Conservation (phyloP, 2,329 filamentous ascomycete species). For the Cryphonectria carpinicola region DNA sequence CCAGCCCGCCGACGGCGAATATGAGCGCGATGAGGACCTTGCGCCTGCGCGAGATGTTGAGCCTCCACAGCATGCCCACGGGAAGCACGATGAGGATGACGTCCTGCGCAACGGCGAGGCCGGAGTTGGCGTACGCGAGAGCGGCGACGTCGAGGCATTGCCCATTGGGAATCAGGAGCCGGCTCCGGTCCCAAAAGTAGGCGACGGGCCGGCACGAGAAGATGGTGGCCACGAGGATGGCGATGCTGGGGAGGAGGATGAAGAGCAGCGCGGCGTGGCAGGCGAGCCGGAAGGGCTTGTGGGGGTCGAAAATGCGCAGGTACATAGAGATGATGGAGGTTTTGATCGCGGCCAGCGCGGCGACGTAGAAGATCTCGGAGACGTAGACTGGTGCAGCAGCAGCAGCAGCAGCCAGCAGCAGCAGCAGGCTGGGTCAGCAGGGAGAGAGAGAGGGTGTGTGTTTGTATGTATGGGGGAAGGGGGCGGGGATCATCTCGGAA, state of each 20-base stretch:
- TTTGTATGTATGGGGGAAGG: neutral
- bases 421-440: neutral
- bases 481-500: neutral
- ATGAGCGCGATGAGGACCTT: slow-evolving; percentile 26
- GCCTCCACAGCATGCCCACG: slow-evolving; percentile 23
- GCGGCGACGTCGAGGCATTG: slow-evolving; percentile 24
- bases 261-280: slow-evolving; percentile 23
- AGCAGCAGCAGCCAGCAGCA: neutral
- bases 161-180: neutral
- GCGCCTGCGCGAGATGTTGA: slow-evolving; percentile 26
- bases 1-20: slow-evolving; percentile 27
- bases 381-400: slow-evolving; percentile 22
- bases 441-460: too few species aligned
- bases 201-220: slow-evolving; percentile 28
- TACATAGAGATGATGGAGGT: slow-evolving; percentile 28
- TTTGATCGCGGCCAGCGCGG: slow-evolving; percentile 24
- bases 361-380: slow-evolving; percentile 28
- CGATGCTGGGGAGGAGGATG: slow-evolving; percentile 21
- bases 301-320: slow-evolving; percentile 26
- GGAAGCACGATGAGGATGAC: slow-evolving; percentile 25
- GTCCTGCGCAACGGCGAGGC: slow-evolving; percentile 24
- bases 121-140: slow-evolving; percentile 27
- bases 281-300: slow-evolving; percentile 22
- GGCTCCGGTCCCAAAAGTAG: slow-evolving; percentile 28
- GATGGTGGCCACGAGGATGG: slow-evolving; percentile 26